Percentiles rank a stretch among this genome's conserved stretches.
These are phyloP conservation scores for Rosa lucieae DNA, from an alignment of 306 rosid genomes.

Conservation along the genomic window DNA sequence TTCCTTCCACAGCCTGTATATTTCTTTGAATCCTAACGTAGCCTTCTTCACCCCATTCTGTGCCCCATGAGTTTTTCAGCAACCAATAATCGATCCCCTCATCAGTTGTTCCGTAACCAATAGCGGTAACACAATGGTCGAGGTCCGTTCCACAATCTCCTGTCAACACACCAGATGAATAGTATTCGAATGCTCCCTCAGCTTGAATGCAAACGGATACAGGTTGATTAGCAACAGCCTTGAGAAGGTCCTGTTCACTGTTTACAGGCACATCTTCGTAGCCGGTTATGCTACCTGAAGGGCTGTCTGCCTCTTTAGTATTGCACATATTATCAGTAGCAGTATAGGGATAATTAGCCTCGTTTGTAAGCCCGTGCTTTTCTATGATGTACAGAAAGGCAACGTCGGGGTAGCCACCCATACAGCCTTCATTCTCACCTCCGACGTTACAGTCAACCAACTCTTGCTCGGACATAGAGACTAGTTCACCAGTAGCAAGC, in stretches of 20 bases:
- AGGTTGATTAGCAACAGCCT: constrained; percentile 40
- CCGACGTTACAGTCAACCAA: constrained; percentile 44
- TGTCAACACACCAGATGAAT: constrained; percentile 43
- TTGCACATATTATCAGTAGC: constrained; percentile 35
- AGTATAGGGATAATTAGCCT: constrained; percentile 33
- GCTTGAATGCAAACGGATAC: constrained; percentile 52
- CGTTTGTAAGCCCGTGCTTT: constrained; percentile 38
- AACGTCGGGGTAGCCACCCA: constrained; percentile 37
- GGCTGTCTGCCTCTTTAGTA: constrained; percentile 8
- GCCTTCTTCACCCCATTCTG: constrained; percentile 49
- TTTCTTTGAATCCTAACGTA: constrained; percentile 46
- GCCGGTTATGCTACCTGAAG: constrained; percentile 26
- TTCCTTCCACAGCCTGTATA: constrained; percentile 36
- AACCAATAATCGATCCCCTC: constrained; percentile 49
- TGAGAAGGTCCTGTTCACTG: constrained; percentile 30
- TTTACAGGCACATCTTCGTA: constrained; percentile 41
- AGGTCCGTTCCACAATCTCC: constrained; percentile 41
- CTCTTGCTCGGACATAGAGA: constrained; percentile 46
- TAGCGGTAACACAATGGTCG: constrained; percentile 46
- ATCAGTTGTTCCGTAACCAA: constrained; percentile 36
- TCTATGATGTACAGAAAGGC: constrained; percentile 45
- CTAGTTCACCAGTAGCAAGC: constrained; percentile 23
- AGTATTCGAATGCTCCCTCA: constrained; percentile 31
- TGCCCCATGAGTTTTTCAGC: constrained; percentile 55
- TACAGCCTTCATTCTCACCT: constrained; percentile 45